A percentile compares a stretch with the other conserved stretches of the same genome.
Evolutionary conservation across 2,329 filamentous ascomycete species (phyloP).

Genomic region (Aspergillus alliaceus): DNA sequence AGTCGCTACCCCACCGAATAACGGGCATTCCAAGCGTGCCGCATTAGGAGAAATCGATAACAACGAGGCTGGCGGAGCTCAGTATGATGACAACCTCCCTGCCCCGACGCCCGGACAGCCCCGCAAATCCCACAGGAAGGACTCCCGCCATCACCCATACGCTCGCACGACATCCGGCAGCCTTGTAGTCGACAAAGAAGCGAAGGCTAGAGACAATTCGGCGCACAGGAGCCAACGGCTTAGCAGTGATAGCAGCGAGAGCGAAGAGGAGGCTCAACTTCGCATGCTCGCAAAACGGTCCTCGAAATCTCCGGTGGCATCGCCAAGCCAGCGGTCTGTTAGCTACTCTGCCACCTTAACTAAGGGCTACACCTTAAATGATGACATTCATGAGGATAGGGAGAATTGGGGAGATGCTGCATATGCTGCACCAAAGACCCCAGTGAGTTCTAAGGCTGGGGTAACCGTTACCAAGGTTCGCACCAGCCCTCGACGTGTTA

Average conservation of each 20-base stretch:
- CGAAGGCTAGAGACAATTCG: constrained; percentile 38
- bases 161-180: constrained; percentile 55
- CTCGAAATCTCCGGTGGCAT: constrained; percentile 64
- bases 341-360: constrained; percentile 75
- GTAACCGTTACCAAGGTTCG: constrained; percentile 65
- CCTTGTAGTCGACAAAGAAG: constrained; percentile 39
- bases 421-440: constrained; percentile 50
- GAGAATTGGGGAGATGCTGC: constrained; percentile 61
- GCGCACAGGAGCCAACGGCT: constrained; percentile 56
- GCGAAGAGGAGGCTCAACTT: constrained; percentile 79
- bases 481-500: constrained; percentile 49
- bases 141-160: constrained; percentile 73
- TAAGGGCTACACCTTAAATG: constrained; percentile 63
- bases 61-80: constrained; percentile 58
- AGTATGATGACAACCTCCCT: constrained; percentile 79
- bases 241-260: constrained; percentile 61
- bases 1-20: constrained; percentile 81
- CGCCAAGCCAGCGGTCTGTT: constrained; percentile 65
- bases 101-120: constrained; percentile 95
- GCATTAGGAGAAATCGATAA: constrained; percentile 93
- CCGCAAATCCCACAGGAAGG: constrained; percentile 78
- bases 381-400: constrained; percentile 64
- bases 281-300: constrained; percentile 69
- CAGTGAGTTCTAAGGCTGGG: constrained; percentile 55
- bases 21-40: constrained; percentile 70